Base-by-base conservation (phyloP, 495 filamentous ascomycete genomes). In the Stereocaulon alpinum region DNA sequence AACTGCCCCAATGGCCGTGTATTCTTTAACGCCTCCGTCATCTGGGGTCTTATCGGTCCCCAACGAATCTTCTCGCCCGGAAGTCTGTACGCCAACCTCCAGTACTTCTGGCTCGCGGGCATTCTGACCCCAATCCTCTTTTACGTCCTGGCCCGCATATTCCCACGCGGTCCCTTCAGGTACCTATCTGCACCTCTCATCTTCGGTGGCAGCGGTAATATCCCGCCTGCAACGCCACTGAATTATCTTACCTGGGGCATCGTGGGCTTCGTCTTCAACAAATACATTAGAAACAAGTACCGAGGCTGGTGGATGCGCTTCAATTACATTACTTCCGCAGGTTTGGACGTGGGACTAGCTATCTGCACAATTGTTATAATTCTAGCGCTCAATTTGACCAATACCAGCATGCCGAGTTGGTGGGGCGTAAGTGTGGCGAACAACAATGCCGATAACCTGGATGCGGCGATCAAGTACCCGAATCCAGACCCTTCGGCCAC, bases 221-320 rank as follows among this genome's bases (percentile, higher is more conserved):
- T 82, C 24, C 79, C 78, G 2, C 79, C 78, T 0, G 79, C 78
- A 1, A 80, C 79, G 0, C 77, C 77, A 0, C 69, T 81, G 11
- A 81, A 77, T 66, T 81, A 78, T 42, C 70, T 78, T 47, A 75
- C 78, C 61, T 88, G 85, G 85, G 84, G 82, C n/a, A 74, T 82
- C 37, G 79, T 86, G 20, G 86, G 86, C 3, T 75, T 79, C 55
- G 45, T 82, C 43, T 88, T 87, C 73, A 86, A 88, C 68, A 84
- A 80, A 67, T 80, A 71, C 55, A 80, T 88, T 60, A 75, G 80
- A 42, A 73, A 82, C 61, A 75, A 77, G 60, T 82, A 74, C 70
- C 78, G 75, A 37, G 84, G 84, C 37, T 88, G 85, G 86, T 88
- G 84, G 86, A 74, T 84, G 74, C 81, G 84, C 61, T 89, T 88